Percentiles rank a stretch among this genome's conserved stretches.
phyloP scores from a whole-genome alignment of 371 early-diverging fungal species.

The Rhizomucor pusillus region DNA sequence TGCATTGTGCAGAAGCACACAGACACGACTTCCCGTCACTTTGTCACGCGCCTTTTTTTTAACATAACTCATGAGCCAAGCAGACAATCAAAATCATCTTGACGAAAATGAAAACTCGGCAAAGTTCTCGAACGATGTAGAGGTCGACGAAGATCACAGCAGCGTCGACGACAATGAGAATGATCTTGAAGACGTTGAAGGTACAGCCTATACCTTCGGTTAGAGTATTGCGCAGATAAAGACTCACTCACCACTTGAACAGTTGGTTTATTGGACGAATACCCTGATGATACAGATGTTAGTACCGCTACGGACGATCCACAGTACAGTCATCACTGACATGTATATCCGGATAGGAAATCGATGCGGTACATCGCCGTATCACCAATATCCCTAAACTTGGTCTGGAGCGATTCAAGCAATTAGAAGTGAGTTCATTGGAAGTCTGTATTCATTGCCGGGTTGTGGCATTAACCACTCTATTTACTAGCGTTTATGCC shows the following conservation, averaged over 20 bases:
- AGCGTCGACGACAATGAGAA: slow-evolving; percentile 1
- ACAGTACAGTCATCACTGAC: too few relatives aligned
- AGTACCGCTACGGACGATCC: background rate
- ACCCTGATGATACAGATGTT: slow-evolving; percentile 37
- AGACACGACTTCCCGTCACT: too few relatives aligned
- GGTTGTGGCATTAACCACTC: background rate
- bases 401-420: slow-evolving; percentile 66
- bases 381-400: slow-evolving; percentile 60
- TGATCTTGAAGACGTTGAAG: slow-evolving; percentile 1
- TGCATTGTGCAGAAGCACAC: too few relatives aligned
- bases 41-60: too few relatives aligned
- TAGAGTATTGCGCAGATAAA: background rate
- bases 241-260: background rate
- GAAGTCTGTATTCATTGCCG: background rate
- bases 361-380: slow-evolving; percentile 82
- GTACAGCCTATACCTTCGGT: background rate
- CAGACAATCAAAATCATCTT: too few relatives aligned
- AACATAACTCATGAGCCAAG: too few relatives aligned
- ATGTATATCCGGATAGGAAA: slow-evolving; percentile 61
- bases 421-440: slow-evolving; percentile 54
- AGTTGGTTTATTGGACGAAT: slow-evolving; percentile 36
- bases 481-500: slow-evolving; percentile 60
- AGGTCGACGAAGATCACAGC: slow-evolving; percentile 5
- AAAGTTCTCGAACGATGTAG: background rate
- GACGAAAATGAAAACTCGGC: too few relatives aligned